These are phyloP conservation scores for Arthrobotrys iridis DNA, from an alignment of 2,329 filamentous ascomycete species.

Conservation along the genomic window DNA sequence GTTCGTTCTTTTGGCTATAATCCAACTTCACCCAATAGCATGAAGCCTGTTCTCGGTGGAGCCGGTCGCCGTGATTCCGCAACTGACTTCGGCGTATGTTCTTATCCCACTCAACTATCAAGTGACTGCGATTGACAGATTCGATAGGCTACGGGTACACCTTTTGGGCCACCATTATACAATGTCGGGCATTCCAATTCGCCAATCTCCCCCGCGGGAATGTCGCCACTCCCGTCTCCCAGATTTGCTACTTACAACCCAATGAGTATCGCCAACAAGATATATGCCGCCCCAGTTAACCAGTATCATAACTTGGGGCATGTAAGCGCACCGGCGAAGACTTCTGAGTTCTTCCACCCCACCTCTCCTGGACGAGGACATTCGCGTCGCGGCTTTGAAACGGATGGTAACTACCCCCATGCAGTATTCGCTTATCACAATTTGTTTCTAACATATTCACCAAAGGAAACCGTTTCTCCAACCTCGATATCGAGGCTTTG, in stretches of 20 bases:
- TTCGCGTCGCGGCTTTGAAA: constrained; percentile 40
- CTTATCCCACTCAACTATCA: background rate
- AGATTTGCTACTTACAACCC: constrained; percentile 57
- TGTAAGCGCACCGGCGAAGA: constrained; percentile 26
- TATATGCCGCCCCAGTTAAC: constrained; percentile 54
- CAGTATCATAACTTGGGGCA: constrained; percentile 56
- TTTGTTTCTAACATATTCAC: constrained; percentile 58
- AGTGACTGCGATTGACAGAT: background rate
- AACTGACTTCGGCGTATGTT: constrained; percentile 54
- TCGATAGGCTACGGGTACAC: constrained; percentile 32
- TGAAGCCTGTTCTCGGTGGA: constrained; percentile 53
- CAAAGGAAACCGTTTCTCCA: constrained; percentile 76
- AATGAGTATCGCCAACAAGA: constrained; percentile 56
- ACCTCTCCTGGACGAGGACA: constrained; percentile 53
- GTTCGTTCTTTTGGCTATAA: constrained; percentile 74
- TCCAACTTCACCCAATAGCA: constrained; percentile 61
- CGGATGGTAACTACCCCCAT: constrained; percentile 13
- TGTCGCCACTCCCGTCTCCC: constrained; percentile 58
- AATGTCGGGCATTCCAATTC: constrained; percentile 53
- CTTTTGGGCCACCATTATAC: constrained; percentile 58
- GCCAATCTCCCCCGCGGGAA: constrained; percentile 56
- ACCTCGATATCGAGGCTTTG: constrained; percentile 81
- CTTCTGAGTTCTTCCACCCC: constrained; percentile 37
- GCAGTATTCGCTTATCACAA: constrained; percentile 54
- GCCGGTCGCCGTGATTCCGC: constrained; percentile 56